phyloP scores from a whole-genome alignment of 805 yeast genomes.

The Saccharomycopsis sp. region DNA sequence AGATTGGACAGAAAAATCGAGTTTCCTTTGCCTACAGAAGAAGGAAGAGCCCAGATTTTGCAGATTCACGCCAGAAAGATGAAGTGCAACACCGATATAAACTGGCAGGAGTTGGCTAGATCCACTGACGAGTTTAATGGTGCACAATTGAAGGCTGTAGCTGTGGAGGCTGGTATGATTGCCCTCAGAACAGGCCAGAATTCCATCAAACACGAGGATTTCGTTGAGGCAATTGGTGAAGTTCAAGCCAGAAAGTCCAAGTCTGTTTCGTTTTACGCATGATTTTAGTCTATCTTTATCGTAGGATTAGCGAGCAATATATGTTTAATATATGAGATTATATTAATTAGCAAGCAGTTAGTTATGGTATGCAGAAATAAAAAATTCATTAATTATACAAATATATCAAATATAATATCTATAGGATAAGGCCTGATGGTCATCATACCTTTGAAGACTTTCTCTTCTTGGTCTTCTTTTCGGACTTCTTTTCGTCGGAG shows the following conservation, averaged over 20 bases:
- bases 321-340: not conserved
- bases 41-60: slow-evolving; percentile 92
- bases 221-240: slow-evolving; percentile 96
- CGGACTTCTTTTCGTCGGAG: not conserved
- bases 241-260: slow-evolving; percentile 96
- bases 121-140: slow-evolving; percentile 98
- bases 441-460: not conserved
- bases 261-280: slow-evolving; percentile 94
- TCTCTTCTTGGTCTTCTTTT: not conserved
- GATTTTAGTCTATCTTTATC: slow-evolving; percentile 21
- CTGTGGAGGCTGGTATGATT: slow-evolving; percentile 99
- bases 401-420: no score
- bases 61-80: slow-evolving; percentile 97
- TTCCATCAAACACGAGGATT: slow-evolving; percentile 91
- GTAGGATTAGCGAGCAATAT: not conserved
- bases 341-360: no score
- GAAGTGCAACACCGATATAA: slow-evolving; percentile 85
- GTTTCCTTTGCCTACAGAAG: slow-evolving; percentile 96
- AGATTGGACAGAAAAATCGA: slow-evolving; percentile 97
- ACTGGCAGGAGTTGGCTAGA: slow-evolving; percentile 97
- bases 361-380: not conserved
- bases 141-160: slow-evolving; percentile 97
- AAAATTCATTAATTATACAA: not conserved
- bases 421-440: no score
- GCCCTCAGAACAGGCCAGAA: slow-evolving; percentile 93